These are phyloP conservation scores for Debaryomyces subglobosus DNA, from an alignment of 1,139 yeast species.

Conservation along the genomic window DNA sequence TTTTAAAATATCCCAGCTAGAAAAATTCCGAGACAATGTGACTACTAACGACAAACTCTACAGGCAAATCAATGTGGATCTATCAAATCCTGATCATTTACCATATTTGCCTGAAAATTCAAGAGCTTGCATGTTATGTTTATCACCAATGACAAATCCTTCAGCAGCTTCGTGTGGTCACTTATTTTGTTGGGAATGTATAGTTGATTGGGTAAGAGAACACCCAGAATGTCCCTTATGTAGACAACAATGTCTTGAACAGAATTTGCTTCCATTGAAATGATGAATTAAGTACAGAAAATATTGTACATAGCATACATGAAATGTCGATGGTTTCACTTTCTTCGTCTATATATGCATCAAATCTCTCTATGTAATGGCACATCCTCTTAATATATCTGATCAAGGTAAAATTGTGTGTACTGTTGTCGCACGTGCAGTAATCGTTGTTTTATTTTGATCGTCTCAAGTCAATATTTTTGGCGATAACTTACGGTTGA, in stretches of 20 bases:
- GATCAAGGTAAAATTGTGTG: neutral
- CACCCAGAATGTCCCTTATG: conserved; percentile 92
- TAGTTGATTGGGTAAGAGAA: conserved; percentile 87
- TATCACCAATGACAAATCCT: conserved; percentile 79
- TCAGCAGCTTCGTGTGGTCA: conserved; percentile 92
- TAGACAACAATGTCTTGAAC: conserved; percentile 73
- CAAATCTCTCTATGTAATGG: neutral
- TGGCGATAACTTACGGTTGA: neutral
- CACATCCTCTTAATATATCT: neutral
- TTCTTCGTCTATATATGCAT: neutral
- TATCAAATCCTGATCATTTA: conserved; percentile 57
- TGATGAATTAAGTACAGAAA: conserved; percentile 21
- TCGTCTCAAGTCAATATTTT: neutral
- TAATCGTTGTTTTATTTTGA: conserved; percentile 2
- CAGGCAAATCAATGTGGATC: conserved; percentile 37
- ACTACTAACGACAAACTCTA: conserved; percentile 13
- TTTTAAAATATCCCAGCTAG: conserved; percentile 24
- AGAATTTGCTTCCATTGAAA: conserved; percentile 69
- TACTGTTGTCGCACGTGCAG: neutral
- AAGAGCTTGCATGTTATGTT: conserved; percentile 81
- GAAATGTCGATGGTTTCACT: neutral
- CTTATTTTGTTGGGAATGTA: conserved; percentile 89
- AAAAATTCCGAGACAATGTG: conserved; percentile 18
- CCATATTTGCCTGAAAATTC: conserved; percentile 74
- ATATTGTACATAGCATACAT: neutral